These are phyloP conservation scores for Phoma herbarum DNA, from an alignment of 2,329 filamentous ascomycete species.

Conservation along the genomic window DNA sequence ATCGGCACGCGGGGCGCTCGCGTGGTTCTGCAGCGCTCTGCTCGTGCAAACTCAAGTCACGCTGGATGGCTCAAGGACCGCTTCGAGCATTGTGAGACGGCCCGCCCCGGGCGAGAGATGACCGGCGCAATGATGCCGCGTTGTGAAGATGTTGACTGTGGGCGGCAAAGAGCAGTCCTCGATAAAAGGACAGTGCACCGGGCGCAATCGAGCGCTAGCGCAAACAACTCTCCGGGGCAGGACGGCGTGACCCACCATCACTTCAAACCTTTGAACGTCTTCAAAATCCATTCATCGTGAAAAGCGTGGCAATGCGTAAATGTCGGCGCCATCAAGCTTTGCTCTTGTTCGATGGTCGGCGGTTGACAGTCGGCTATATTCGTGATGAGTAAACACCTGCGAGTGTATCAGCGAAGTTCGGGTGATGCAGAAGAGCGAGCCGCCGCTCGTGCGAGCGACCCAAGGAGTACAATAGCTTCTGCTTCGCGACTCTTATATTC, in stretches of 20 bases:
- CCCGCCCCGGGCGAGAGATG: neutral
- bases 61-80: neutral
- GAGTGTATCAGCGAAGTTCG: neutral
- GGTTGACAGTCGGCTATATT: neutral
- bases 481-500: neutral
- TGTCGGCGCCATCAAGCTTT: neutral
- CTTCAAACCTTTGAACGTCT: neutral
- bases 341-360: neutral
- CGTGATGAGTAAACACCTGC: neutral
- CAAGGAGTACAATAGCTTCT: neutral
- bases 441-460: conserved; percentile 1
- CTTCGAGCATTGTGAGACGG: neutral
- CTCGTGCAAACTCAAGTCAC: conserved; percentile 2
- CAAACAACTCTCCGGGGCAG: neutral
- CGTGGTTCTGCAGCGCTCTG: conserved; percentile 5
- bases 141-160: neutral
- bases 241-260: neutral
- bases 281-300: neutral
- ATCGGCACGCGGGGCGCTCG: conserved; percentile 14
- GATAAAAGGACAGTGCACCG: neutral
- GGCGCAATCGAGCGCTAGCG: neutral
- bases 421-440: neutral
- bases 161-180: neutral
- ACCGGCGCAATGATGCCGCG: neutral
- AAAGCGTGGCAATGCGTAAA: neutral